Base-by-base conservation (phyloP, 805 yeast genomes). In the Teunomyces cretensis region DNA sequence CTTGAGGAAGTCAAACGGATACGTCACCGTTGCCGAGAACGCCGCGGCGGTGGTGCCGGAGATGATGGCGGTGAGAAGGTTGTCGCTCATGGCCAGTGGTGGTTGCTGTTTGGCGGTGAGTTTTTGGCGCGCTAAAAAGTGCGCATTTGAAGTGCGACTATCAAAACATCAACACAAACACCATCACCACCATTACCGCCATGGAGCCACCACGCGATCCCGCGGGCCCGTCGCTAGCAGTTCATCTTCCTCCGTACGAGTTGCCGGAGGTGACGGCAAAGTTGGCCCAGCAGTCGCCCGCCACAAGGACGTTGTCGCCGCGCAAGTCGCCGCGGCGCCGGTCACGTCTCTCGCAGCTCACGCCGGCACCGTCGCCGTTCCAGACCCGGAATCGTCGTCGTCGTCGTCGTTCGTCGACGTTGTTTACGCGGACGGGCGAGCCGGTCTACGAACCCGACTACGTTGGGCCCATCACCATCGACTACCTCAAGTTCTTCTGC, bases 1-100 rank as follows among this genome's bases (percentile, higher is more conserved):
- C 59, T 86, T 86, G 42, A 82, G 61, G 53, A 76, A 84, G 56
- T 86, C 94, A 50, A 86, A 78, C 0, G 94, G 92, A 54, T 83
- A 85, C 0, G 88, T 79, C 19, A 83, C 49, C 0, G 84, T 76
- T 0, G 88, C 80, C 27, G 84, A 80, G 1, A 78, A 74, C 1
- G 83, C 72, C 0, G 86, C 84, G 0, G 91, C 85, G 1, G 80
- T 73, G 15, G 80, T 71, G 22, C 86, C 86, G 1, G 84, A 76
- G 7, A 79, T 68, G 50, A 80, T 67, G 0, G 87, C 86, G 2
- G 85, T 79, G 19, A 81, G 60, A 26, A 82, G 62, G 44, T 72
- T 78, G 12, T 61, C 65, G 24, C 48, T 45, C 14, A 13, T 33
- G 13, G n/a, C n/a, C n/a, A n/a, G n/a, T n/a, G n/a, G n/a, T n/a